Percentiles rank a stretch among this genome's conserved stretches.
phyloP scores from a whole-genome alignment of 2,329 filamentous ascomycete species.

The Alternaria angustiovoidea region DNA sequence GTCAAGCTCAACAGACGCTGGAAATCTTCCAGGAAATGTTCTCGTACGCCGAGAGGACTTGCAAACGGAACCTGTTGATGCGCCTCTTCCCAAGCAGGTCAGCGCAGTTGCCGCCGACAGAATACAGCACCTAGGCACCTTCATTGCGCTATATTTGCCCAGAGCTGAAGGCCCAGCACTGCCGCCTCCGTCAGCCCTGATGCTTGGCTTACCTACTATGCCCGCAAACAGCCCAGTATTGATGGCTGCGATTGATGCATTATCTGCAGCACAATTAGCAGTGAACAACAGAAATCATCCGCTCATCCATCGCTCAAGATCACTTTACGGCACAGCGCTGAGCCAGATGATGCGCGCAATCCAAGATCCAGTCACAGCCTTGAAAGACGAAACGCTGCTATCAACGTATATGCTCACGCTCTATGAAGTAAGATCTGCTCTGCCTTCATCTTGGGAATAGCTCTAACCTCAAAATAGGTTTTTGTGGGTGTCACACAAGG shows the following conservation, averaged over 20 bases:
- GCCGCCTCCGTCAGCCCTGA: conserved; percentile 47
- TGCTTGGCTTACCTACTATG: conserved; percentile 42
- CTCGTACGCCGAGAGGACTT: conserved; percentile 22
- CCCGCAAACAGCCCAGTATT: conserved; percentile 44
- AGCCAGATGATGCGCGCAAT: conserved; percentile 44
- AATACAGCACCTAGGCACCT: conserved; percentile 45
- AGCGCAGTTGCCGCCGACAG: conserved; percentile 47
- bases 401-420: conserved; percentile 47
- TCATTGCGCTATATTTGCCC: conserved; percentile 45
- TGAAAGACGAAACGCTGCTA: conserved; percentile 46
- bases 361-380: conserved; percentile 32
- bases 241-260: conserved; percentile 43
- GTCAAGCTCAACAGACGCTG: conserved; percentile 9
- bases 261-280: conserved; percentile 47
- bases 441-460: neutral
- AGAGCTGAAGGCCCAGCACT: conserved; percentile 37
- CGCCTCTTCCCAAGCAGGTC: conserved; percentile 39
- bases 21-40: conserved; percentile 7
- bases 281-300: conserved; percentile 40
- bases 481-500: conserved; percentile 46
- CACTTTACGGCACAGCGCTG: conserved; percentile 46
- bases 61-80: conserved; percentile 24
- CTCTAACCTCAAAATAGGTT: conserved; percentile 30
- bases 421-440: conserved; percentile 37
- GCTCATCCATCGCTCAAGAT: conserved; percentile 46